Base-by-base conservation (phyloP, 1,284 basidiomycete genomes). In the Moesziomyces antarcticus region DNA sequence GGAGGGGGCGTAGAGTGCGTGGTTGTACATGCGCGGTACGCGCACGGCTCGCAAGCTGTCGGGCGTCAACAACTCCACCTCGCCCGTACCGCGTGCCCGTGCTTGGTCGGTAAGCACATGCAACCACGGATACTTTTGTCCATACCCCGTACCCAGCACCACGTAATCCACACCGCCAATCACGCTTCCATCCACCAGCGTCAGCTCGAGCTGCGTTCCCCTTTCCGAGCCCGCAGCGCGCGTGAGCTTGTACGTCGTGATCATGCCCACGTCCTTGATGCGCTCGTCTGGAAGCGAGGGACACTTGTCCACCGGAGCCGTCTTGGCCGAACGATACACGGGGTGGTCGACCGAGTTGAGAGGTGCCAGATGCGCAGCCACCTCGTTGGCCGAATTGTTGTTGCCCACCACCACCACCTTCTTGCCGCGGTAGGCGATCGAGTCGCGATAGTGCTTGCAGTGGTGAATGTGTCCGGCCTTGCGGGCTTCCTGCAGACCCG, bases 401-500 rank as follows among this genome's bases (percentile, higher is more conserved):
- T 82, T 82, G 3, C 80, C 80, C 0, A 80, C 77, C 25, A 81
- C 73, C 1, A 81, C 68, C 22, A 81, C 68, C 13, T 49, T 55
- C 30, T 71, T 71, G 33, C 59, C 51, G 4, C 27, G 37, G 54
- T 76, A 78, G 5, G 64, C 30, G 8, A 35, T 50, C n/a, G 68
- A 67, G 18, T 71, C 70, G 37, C 80, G 68, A 47, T 81, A 81
- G 60, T 80, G 78, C 44, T 81, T 81, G 48, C 77, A 78, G 57
- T 80, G 79, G 35, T 80, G 77, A 16, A 81, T 45, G 35, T 68
- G 51, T 1, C 72, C 72, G 8, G 46, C 43, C 13, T 51, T 18
- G 5, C 45, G 53, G 1, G 75, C 78, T 13, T 56, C n/a, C 1
- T 58, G 33, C 5, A 79, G 55, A 1, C 80, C 80, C 0, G 56